Evolutionary conservation across 192 early-diverging fungal species (phyloP).

Genomic region (Rhizophagus sp.): DNA sequence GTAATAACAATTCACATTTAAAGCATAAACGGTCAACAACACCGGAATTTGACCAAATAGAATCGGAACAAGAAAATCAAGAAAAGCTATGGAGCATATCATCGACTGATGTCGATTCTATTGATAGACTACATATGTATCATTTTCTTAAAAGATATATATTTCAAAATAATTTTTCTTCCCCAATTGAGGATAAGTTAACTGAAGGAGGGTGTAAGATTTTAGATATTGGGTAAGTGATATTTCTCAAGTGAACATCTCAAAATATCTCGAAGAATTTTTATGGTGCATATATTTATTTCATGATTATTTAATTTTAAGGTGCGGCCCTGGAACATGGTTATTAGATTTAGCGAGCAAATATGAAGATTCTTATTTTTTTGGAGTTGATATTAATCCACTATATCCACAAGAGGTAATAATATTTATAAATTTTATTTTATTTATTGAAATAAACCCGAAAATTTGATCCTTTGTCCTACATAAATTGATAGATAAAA

Average conservation of each 20-base stretch:
- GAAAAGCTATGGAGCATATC: background rate
- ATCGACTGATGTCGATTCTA: background rate
- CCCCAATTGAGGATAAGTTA: background rate
- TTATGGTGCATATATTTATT: too few relatives aligned
- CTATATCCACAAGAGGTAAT: background rate
- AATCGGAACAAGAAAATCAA: too few relatives aligned
- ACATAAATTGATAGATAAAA: too few relatives aligned
- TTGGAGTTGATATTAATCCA: background rate
- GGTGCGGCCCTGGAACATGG: background rate
- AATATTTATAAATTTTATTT: background rate
- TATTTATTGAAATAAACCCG: too few relatives aligned
- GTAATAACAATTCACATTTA: too few relatives aligned
- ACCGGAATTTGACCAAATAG: too few relatives aligned
- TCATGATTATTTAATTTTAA: background rate
- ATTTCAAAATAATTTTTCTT: background rate
- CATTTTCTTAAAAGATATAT: background rate
- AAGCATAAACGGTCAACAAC: too few relatives aligned
- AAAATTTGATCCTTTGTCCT: too few relatives aligned
- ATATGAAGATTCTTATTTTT: background rate
- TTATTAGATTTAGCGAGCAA: background rate
- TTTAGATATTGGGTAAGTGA: background rate
- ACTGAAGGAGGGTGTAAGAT: background rate
- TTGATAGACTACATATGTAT: background rate
- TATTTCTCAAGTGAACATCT: background rate
- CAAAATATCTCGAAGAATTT: too few relatives aligned